Conservation (phyloP, 176 grass and related monocot species). For the Oryza glumipatula region DNA sequence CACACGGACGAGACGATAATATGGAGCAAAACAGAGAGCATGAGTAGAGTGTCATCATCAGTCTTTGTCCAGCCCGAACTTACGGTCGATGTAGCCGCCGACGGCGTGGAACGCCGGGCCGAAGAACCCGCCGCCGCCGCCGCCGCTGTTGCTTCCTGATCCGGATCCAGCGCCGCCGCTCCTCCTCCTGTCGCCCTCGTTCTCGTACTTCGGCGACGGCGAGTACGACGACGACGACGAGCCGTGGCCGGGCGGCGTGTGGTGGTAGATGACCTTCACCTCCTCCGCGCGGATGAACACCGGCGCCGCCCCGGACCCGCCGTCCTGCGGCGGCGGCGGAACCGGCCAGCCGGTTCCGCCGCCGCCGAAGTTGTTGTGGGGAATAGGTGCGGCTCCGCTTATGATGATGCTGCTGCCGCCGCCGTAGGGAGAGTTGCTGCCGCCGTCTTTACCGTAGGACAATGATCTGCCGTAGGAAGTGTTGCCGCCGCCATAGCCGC, state of each 20-base stretch:
- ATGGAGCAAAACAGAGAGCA: too few species aligned
- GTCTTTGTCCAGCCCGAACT: conserved; percentile 23
- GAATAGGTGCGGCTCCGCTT: neutral
- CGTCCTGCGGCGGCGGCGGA: neutral
- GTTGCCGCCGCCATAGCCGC: neutral
- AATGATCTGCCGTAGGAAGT: neutral
- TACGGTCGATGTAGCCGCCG: conserved; percentile 52
- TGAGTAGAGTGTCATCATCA: neutral
- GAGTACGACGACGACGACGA: neutral
- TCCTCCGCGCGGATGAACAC: neutral
- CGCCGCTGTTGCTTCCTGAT: neutral
- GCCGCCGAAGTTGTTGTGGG: neutral
- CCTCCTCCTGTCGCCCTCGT: neutral
- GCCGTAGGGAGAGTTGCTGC: neutral
- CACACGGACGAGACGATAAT: neutral
- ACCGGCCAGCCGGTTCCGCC: neutral
- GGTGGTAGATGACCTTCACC: neutral
- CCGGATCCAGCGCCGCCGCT: neutral
- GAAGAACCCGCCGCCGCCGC: conserved; percentile 43
- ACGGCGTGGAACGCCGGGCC: conserved; percentile 39
- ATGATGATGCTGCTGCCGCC: neutral
- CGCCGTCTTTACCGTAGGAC: neutral
- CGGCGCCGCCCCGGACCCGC: neutral
- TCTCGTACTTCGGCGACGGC: neutral
- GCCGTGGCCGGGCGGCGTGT: too few species aligned